phyloP scores from a whole-genome alignment of 1,284 basidiomycete species.

The Ustilago curta region DNA sequence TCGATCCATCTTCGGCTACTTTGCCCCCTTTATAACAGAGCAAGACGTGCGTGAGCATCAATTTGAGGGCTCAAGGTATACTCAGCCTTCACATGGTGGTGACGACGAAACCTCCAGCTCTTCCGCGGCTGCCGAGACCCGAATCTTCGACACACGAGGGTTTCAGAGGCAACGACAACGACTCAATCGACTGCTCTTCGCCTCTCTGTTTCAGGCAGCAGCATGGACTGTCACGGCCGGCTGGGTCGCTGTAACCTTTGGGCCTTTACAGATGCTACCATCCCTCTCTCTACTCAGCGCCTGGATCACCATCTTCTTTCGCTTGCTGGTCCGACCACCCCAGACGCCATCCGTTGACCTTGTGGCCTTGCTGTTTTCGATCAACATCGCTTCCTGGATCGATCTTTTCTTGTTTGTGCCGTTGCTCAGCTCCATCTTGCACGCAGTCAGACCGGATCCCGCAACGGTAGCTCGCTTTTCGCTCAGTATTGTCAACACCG shows the following conservation, averaged over 20 bases:
- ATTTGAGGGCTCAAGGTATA: not conserved
- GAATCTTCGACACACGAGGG: slow-evolving; percentile 7
- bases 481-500: slow-evolving; percentile 19
- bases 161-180: slow-evolving; percentile 26
- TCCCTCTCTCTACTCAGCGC: slow-evolving; percentile 6
- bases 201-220: slow-evolving; percentile 20
- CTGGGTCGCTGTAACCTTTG: not conserved
- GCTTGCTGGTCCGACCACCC: slow-evolving; percentile 24
- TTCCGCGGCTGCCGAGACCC: too few species aligned
- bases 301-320: slow-evolving; percentile 29
- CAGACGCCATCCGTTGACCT: slow-evolving; percentile 31
- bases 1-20: slow-evolving; percentile 16
- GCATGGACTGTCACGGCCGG: slow-evolving; percentile 10
- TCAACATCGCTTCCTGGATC: slow-evolving; percentile 14
- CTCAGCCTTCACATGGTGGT: not conserved
- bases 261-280: not conserved
- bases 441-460: not conserved
- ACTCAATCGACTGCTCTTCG: slow-evolving; percentile 18
- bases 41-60: slow-evolving; percentile 27
- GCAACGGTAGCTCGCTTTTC: not conserved
- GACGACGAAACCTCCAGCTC: not conserved
- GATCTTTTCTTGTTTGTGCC: slow-evolving; percentile 29
- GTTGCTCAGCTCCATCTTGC: not conserved
- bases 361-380: slow-evolving; percentile 16
- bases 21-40: slow-evolving; percentile 41